phyloP scores from a whole-genome alignment of 164 flowering plant genomes.

The Chloranthus sessilifolius region DNA sequence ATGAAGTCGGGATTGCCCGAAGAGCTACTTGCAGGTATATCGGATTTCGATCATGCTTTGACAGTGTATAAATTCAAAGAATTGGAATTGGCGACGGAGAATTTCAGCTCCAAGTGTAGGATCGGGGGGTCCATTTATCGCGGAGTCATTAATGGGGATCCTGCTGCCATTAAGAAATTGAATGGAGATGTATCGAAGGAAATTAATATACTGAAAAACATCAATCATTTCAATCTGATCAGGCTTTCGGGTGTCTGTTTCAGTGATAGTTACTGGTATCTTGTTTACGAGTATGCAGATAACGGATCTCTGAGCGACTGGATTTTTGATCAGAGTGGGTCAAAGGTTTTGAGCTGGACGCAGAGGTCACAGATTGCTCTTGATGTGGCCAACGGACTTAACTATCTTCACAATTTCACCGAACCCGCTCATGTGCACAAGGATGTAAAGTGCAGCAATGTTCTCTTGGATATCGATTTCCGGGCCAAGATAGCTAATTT shows the following conservation, averaged over 20 bases:
- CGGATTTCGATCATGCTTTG: conserved; percentile 31
- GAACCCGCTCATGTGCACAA: conserved; percentile 70
- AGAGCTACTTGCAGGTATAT: conserved; percentile 32
- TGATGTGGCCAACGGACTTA: conserved; percentile 69
- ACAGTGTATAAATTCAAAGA: conserved; percentile 57
- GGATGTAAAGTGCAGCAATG: conserved; percentile 53
- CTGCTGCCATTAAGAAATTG: conserved; percentile 58
- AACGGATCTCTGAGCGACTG: conserved; percentile 67
- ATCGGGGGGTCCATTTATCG: conserved; percentile 62
- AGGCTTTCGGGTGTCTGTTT: conserved; percentile 55
- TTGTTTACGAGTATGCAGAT: conserved; percentile 64
- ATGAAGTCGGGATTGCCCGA: conserved; percentile 20
- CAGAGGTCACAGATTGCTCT: conserved; percentile 56
- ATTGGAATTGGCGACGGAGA: conserved; percentile 48
- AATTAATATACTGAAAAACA: conserved; percentile 45
- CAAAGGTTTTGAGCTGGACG: conserved; percentile 45
- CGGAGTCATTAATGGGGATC: conserved; percentile 48
- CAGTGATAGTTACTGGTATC: conserved; percentile 46
- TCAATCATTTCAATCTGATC: conserved; percentile 66
- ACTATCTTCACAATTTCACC: conserved; percentile 69
- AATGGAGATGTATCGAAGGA: conserved; percentile 56
- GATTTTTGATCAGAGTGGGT: conserved; percentile 30
- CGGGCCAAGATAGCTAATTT: conserved; percentile 75
- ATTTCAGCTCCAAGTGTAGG: conserved; percentile 41
- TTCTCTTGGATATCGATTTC: conserved; percentile 56